phyloP scores from a whole-genome alignment of 2,329 filamentous ascomycete species.

The Arthrobotrys sphaeroides region DNA sequence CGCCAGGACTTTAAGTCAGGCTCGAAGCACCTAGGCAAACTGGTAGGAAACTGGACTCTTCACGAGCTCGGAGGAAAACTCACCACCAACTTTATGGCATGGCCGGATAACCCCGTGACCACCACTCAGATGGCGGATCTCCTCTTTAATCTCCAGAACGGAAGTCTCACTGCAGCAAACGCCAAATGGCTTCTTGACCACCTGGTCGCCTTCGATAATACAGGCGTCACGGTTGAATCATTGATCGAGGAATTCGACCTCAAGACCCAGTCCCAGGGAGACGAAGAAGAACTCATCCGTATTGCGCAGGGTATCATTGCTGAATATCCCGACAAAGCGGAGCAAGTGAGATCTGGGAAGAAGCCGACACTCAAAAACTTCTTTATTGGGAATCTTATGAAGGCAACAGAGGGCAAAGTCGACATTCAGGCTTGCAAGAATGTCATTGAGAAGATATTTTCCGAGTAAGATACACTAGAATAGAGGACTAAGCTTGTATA shows the following conservation, averaged over 20 bases:
- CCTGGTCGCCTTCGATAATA: slow-evolving; percentile 3
- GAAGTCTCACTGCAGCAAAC: slow-evolving; percentile 62
- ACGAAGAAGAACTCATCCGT: slow-evolving; percentile 16
- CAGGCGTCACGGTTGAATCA: not conserved
- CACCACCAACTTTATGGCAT: slow-evolving; percentile 60
- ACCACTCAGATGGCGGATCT: slow-evolving; percentile 63
- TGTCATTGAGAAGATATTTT: slow-evolving; percentile 46
- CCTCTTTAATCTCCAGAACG: slow-evolving; percentile 61
- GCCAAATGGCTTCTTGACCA: slow-evolving; percentile 40
- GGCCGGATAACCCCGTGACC: slow-evolving; percentile 62
- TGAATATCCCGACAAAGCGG: slow-evolving; percentile 45
- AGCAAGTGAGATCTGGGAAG: slow-evolving; percentile 37
- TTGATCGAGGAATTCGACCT: slow-evolving; percentile 40
- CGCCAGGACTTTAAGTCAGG: slow-evolving; percentile 56
- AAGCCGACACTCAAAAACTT: slow-evolving; percentile 46
- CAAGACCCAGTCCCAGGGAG: slow-evolving; percentile 8
- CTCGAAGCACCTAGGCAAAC: slow-evolving; percentile 62
- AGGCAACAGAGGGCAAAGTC: slow-evolving; percentile 38
- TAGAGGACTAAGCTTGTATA: not conserved
- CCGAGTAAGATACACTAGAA: not conserved
- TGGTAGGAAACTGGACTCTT: slow-evolving; percentile 70
- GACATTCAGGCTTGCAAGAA: slow-evolving; percentile 35
- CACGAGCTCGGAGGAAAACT: slow-evolving; percentile 66
- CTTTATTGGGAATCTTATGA: slow-evolving; percentile 51
- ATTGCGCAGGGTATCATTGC: slow-evolving; percentile 21